phyloP scores from a whole-genome alignment of 73 alveolate genomes.

The Symbiodinium natans region DNA sequence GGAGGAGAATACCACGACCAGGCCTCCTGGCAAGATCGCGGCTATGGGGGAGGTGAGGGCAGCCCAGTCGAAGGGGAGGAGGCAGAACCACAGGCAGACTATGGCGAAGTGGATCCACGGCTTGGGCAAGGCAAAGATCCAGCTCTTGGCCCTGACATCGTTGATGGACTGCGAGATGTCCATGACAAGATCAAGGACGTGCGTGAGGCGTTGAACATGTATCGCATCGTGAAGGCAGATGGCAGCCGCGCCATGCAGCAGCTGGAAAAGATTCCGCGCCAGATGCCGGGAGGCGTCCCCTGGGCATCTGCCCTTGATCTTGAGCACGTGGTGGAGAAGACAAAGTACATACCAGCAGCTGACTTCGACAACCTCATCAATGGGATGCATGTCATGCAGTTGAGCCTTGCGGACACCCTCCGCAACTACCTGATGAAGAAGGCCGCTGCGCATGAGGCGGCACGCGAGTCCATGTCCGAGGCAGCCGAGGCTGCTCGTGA shows the following conservation, averaged over 20 bases:
- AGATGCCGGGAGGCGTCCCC: constrained; percentile 90
- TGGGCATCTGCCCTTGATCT: constrained; percentile 84
- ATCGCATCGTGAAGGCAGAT: constrained; percentile 83
- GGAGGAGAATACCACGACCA: constrained; percentile 28
- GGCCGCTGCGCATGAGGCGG: constrained; percentile 88
- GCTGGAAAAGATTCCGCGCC: constrained; percentile 89
- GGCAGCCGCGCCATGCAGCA: constrained; percentile 91
- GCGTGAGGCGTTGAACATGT: constrained; percentile 82
- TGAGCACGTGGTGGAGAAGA: constrained; percentile 82
- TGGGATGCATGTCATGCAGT: constrained; percentile 68
- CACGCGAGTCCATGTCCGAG: constrained; percentile 70
- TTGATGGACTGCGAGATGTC: constrained; percentile 82
- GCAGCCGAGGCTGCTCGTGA: constrained; percentile 65
- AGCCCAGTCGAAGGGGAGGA: not conserved
- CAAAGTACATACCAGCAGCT: constrained; percentile 73
- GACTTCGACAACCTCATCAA: constrained; percentile 90
- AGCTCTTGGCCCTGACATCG: constrained; percentile 90
- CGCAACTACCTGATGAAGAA: constrained; percentile 82
- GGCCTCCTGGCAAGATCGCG: constrained; percentile 19
- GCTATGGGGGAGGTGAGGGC: constrained; percentile 3
- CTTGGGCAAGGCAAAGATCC: constrained; percentile 92
- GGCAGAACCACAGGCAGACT: not conserved
- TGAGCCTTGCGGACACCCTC: constrained; percentile 45
- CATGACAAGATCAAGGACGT: constrained; percentile 86
- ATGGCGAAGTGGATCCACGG: constrained; percentile 63